A percentile compares a stretch with the other conserved stretches of the same genome.
phyloP scores from a whole-genome alignment of 2,329 filamentous ascomycete species.

The Mycogone perniciosa region DNA sequence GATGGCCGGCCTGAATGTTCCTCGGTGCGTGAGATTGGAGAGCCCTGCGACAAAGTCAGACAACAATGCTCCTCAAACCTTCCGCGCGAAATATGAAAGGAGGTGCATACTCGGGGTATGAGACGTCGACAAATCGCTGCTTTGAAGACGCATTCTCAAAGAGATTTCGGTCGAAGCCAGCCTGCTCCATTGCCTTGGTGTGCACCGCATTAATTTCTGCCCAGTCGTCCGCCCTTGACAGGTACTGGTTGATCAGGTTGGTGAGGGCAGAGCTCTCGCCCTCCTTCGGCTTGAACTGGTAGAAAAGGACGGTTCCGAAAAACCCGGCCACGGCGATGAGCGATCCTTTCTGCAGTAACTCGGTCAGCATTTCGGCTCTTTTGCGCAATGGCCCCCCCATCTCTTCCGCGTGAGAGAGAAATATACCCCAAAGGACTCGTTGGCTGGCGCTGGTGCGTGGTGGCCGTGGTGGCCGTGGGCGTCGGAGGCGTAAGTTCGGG shows the following conservation, averaged over 20 bases:
- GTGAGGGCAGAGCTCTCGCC: constrained; percentile 44
- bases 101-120: constrained; percentile 51
- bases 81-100: not conserved
- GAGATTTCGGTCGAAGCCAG: constrained; percentile 51
- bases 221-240: constrained; percentile 43
- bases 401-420: not conserved
- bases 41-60: constrained; percentile 30
- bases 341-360: constrained; percentile 39
- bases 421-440: constrained; percentile 54
- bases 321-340: constrained; percentile 40
- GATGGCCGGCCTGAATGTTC: constrained; percentile 51
- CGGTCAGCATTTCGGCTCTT: constrained; percentile 4
- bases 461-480: constrained; percentile 42
- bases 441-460: constrained; percentile 40
- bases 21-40: constrained; percentile 44
- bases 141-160: constrained; percentile 39
- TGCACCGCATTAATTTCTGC: constrained; percentile 47
- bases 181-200: constrained; percentile 48
- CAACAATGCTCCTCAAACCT: not conserved
- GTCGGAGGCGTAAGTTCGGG: constrained; percentile 50
- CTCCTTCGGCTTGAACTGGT: constrained; percentile 44
- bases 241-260: constrained; percentile 41
- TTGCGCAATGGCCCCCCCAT: not conserved
- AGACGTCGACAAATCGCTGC: constrained; percentile 44
- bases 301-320: constrained; percentile 38